Percentiles rank a stretch among this genome's conserved stretches.
Conservation (phyloP, 2,329 filamentous ascomycete species). For the Pseudogymnoascus sp. region DNA sequence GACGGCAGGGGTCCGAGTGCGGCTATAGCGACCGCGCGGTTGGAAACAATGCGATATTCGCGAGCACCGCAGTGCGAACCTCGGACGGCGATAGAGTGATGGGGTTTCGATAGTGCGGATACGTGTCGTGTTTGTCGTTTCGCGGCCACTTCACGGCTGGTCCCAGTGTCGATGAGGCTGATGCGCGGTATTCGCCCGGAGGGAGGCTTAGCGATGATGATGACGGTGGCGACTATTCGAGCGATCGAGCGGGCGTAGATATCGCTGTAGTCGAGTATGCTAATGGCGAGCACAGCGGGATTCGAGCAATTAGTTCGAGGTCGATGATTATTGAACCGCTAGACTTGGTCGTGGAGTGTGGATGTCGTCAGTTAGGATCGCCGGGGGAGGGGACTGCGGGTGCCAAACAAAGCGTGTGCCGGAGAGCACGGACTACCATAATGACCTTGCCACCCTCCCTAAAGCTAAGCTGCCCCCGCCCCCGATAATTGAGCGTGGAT, state of each 20-base stretch:
- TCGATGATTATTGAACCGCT: constrained; percentile 7
- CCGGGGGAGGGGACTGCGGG: not conserved
- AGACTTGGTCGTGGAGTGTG: constrained; percentile 5
- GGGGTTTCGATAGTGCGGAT: not conserved
- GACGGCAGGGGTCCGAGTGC: constrained; percentile 6
- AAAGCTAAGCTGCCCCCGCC: constrained; percentile 1
- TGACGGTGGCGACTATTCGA: constrained; percentile 4
- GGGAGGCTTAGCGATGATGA: constrained; percentile 6
- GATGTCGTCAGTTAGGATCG: constrained; percentile 8
- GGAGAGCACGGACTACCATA: constrained; percentile 9
- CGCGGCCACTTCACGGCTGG: not conserved
- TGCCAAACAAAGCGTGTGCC: constrained; percentile 9
- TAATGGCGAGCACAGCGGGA: not conserved
- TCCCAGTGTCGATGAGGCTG: not conserved
- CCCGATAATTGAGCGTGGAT: constrained; percentile 2
- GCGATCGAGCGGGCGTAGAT: not conserved
- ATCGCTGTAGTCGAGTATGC: constrained; percentile 1
- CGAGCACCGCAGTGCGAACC: constrained; percentile 1
- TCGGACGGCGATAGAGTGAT: not conserved
- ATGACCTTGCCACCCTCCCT: constrained; percentile 8
- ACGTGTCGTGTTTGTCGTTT: not conserved
- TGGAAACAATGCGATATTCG: constrained; percentile 9
- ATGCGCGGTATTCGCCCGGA: not conserved
- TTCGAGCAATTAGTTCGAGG: constrained; percentile 1
- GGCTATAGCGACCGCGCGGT: constrained; percentile 8